Evolutionary conservation across 176 grass and related monocot genomes (phyloP), one percentile per base, ranked within the genome.

Genomic region (Aegilops bicornis): DNA sequence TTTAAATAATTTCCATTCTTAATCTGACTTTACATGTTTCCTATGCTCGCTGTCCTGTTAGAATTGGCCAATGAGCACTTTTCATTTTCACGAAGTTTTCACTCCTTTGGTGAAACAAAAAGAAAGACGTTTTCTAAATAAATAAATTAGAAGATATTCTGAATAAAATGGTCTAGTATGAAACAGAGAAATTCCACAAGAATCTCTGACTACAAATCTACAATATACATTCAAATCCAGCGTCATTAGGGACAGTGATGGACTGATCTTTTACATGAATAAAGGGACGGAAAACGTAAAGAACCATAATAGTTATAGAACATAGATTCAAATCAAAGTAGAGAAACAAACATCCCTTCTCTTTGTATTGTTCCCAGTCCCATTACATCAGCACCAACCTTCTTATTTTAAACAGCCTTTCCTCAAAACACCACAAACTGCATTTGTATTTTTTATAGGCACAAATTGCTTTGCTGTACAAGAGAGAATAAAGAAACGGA

Each of bases 401-500:
- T 33, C 13, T 77, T 87, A 45, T 45, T 83, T 81, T 75, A 47
- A 84, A 52, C 32, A 76, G 43, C 12, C 33, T 76, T 76, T 81
- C 4, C 69, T 71, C 76, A 81, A 85, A 85, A 64, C 6, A 16
- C 12, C 37, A 81, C n/a, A 74, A 58, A 68, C 35, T 80, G 20
- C 20, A 78, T 77, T 56, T 78, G 42, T 60, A 60, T 84, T n/a
- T 79, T 83, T 31, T 77, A 25, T 4, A 24, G 16, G 43, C 67
- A 76, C 85, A 15, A 76, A 76, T 85, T 56, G 73, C 82, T 71
- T 25, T 40, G 62, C 39, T 88, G 31, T 82, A 82, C 86, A 85
- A 4, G 32, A 32, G 69, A 71, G 14, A 88, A 76, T 16, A 76
- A 68, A 84, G 22, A 84, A 79, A 80, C 30, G 54, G 31, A 16